Base-by-base conservation (phyloP, 2,329 filamentous ascomycete species). In the Calonectria honghensis region DNA sequence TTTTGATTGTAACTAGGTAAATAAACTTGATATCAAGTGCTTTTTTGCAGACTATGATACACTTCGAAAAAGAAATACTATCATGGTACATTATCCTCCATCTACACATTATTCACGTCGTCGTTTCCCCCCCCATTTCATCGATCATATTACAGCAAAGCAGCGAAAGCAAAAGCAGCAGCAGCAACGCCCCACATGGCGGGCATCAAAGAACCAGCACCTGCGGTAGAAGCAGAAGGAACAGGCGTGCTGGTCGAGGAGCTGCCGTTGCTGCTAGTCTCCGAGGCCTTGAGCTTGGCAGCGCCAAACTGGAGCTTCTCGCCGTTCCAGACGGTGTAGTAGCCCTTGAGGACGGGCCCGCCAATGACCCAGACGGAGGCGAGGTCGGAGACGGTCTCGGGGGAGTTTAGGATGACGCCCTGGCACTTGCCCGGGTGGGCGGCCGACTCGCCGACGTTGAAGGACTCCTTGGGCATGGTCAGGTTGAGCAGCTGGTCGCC, bases 321-420 rank as follows among this genome's bases (percentile, higher is more conserved):
- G 0, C 79, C 81, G 73, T 85, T 81, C 83, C 83, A 85, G 0
- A 82, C 81, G 1, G 84, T 85, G 69, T 85, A 85, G 68, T 85
- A 85, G 16, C 79, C 75, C 79, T 84, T 82, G 31, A 86, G 70
- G 20, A 84, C 73, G 4, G 84, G 82, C 1, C 79, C 82, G 0
- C 85, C 84, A 11, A 84, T 59, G 9, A 85, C 71, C 83, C 84
- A 86, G 2, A 80, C 74, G 0, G 77, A 75, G 0, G 77, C 78
- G 0, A 73, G 52, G 0, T 77, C 69, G 4, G 78, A 76, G 3
- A 79, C 65, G 0, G 68, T 64, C 20, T 76, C 57, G 0, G 63
- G 54, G 5, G 82, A 79, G 75, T 76, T 70, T 31, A 78, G 77
- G 52, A 85, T 83, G 2, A 85, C 76, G 10, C 78, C 81, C 76